phyloP scores from a whole-genome alignment of 192 early-diverging fungal genomes.

The Ambispora gerdemannii region DNA sequence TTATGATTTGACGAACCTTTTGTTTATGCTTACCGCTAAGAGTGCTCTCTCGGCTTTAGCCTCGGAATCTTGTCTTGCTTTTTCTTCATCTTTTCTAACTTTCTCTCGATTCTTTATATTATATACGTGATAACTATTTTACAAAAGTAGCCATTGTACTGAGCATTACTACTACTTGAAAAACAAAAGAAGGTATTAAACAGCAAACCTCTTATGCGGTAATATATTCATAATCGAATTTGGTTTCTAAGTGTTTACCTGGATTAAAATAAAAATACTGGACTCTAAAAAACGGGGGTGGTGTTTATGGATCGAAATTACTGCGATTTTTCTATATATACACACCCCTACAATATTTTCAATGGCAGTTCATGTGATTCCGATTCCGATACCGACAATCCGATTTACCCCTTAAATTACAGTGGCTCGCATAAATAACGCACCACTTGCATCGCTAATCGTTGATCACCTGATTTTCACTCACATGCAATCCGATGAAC shows the following conservation, averaged over 20 bases:
- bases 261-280: neutral
- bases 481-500: too few relatives aligned
- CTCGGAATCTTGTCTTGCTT: constrained; percentile 57
- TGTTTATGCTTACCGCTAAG: constrained; percentile 60
- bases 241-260: neutral
- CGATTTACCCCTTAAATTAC: too few relatives aligned
- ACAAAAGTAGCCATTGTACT: neutral
- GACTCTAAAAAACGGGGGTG: too few relatives aligned
- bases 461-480: too few relatives aligned
- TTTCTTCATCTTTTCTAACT: constrained; percentile 66
- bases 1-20: too few relatives aligned
- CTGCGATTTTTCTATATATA: too few relatives aligned
- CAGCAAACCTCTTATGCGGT: constrained; percentile 59
- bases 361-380: too few relatives aligned
- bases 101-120: constrained; percentile 66
- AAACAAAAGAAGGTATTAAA: neutral
- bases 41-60: constrained; percentile 45
- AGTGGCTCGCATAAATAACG: too few relatives aligned
- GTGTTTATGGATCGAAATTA: too few relatives aligned
- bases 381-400: too few relatives aligned
- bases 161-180: neutral
- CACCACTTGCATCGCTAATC: too few relatives aligned
- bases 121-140: constrained; percentile 71
- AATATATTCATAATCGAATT: constrained; percentile 54
- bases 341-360: too few relatives aligned